Evolutionary conservation across 2,329 filamentous ascomycete genomes (phyloP), one percentile per base, ranked within the genome.

Genomic region (Erysiphe pulchra): DNA sequence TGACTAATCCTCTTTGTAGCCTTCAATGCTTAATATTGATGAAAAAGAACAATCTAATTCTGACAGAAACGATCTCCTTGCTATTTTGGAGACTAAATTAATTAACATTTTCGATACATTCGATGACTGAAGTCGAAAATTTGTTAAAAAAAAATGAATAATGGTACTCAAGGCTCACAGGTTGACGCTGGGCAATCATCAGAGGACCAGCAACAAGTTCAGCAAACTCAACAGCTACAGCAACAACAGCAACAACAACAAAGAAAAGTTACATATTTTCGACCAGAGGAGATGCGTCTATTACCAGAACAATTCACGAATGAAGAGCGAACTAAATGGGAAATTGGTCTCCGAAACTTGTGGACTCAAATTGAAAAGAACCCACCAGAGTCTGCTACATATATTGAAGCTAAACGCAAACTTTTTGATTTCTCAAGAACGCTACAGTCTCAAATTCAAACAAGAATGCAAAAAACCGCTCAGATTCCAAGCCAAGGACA

Each of bases 351-450:
- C 0, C 61, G 63, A 10, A 54, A 60, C 1, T 59, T 77, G 0
- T 78, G 71, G 67, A 45, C 50, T 1, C 63, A 60, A 18, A 63
- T 70, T 37, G 65, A 70, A 41, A 66, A 69, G 47, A 65, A 62
- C 17, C 57, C 65, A 0, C 61, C 63, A 1, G 67, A 68, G 18
- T 70, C 69, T 3, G 52, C 54, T 0, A 64, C 68, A 18, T 66
- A 75, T 41, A 57, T 63, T 20, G 60, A 62, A 0, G 72, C 73
- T 0, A 67, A 66, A 50, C 64, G 65, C 37, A 77, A 75, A 59
- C 69, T 78, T 18, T 57, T 61, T 7, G 71, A 77, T 9, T 77
- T 78, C 54, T 72, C 73, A 0, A 65, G 65, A 39, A 73, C 72
- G 58, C 63, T 78, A 2, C 58, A 65, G 2, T 57, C 56, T 0